phyloP scores from a whole-genome alignment of 2,329 filamentous ascomycete genomes.

The Monosporascus sp. region DNA sequence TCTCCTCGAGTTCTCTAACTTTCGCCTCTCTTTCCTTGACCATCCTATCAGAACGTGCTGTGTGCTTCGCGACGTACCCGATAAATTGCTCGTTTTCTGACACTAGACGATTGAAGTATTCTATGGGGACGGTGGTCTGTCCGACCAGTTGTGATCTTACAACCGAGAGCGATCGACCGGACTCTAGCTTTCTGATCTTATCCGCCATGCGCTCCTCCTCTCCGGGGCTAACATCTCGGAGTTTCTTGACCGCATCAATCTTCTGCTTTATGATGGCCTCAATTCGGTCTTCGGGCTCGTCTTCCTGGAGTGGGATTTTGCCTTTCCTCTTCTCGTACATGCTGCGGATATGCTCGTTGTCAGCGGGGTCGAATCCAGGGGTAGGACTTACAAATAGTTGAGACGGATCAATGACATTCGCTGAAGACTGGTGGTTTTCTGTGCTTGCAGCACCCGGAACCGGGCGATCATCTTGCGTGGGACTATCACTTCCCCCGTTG shows the following conservation, averaged over 20 bases:
- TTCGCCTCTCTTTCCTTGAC: neutral
- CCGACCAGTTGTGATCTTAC: constrained; percentile 9
- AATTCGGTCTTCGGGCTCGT: constrained; percentile 8
- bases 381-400: neutral
- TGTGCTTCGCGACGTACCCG: constrained; percentile 5
- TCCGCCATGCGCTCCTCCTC: constrained; percentile 9
- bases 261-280: constrained; percentile 10
- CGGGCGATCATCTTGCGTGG: too few relatives aligned
- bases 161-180: constrained; percentile 14
- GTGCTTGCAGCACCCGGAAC: too few relatives aligned
- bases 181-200: constrained; percentile 5
- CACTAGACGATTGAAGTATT: constrained; percentile 18
- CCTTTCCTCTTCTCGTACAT: constrained; percentile 1
- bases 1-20: neutral
- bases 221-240: constrained; percentile 1
- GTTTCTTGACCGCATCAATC: constrained; percentile 8
- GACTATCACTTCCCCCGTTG: too few relatives aligned
- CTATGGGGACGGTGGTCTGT: constrained; percentile 11
- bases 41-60: neutral
- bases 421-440: neutral
- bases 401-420: neutral
- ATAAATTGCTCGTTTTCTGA: constrained; percentile 14
- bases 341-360: neutral
- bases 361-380: constrained; percentile 8
- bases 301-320: neutral